Base-by-base conservation (phyloP, 2,329 filamentous ascomycete species). In the Botrytis tulipae region DNA sequence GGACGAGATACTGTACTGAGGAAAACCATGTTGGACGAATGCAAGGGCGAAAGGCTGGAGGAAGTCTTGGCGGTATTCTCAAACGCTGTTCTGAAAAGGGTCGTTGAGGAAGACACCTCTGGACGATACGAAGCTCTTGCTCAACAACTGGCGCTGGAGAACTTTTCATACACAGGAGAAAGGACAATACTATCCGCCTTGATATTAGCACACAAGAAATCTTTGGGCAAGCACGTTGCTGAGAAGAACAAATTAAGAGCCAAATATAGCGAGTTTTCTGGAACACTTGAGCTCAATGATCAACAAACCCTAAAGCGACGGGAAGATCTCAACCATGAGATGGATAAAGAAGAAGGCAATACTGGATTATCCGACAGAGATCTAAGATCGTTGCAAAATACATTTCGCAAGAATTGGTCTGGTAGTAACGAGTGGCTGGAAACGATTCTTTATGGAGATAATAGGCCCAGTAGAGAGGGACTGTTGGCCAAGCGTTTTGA, bases 21-120 rank as follows among this genome's bases (percentile, higher is more conserved):
- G 70, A 98, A 97, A 84, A 97, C 94, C 0, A 97, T 98, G 93
- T 85, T 99, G 70, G 96, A 99, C 80, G 95, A 99, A 78, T 99
- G 96, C 83, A 95, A 92, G 77, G 95, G 95, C 9, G 94, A 97
- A 72, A 91, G 93, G 76, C 89, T 98, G 72, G 94, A 95, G 80
- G 96, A 99, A 80, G 84, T 97, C 1, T 86, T 98, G 42, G 90
- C 93, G 4, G 86, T 90, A 0, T 97, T 99, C 79, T 98, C 95
- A 1, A 93, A 92, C 22, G 88, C 90, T 0, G 94, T 97, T 0
- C 82, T 98, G 75, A 92, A 92, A 79, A 94, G 91, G 79, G 82
- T 88, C 0, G 83, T 92, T 1, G 84, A 86, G 0, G 83, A 84
- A 60, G 80, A 84, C 57, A 78, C 81, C 59, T 81, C 82, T 32